These are phyloP conservation scores for Mallotus repandus DNA, from an alignment of 441 rosid species.

Conservation along the genomic window DNA sequence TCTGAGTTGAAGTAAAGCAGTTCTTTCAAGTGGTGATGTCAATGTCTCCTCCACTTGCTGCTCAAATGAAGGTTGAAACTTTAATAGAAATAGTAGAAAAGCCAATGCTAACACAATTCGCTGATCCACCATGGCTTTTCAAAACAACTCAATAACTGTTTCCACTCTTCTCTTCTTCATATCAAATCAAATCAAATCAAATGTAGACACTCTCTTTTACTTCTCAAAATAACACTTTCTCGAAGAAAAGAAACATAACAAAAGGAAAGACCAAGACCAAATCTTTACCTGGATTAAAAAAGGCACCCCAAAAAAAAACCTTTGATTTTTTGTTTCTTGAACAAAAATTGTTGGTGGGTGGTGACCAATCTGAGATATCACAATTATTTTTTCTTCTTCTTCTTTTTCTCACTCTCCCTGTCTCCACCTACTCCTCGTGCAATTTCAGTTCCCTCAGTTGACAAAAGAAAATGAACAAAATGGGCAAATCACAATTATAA, in stretches of 20 bases:
- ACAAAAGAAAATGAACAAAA: slow-evolving; percentile 3
- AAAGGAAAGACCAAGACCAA: slow-evolving; percentile 9
- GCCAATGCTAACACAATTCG: slow-evolving; percentile 39
- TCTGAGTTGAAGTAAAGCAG: slow-evolving; percentile 72
- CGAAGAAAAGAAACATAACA: slow-evolving; percentile 7
- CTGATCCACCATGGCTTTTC: slow-evolving; percentile 65
- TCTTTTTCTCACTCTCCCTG: not conserved
- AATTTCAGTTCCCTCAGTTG: slow-evolving; percentile 18
- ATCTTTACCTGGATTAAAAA: slow-evolving; percentile 36
- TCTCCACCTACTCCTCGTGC: slow-evolving; percentile 16
- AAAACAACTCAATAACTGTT: slow-evolving; percentile 25
- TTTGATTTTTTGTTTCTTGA: not conserved
- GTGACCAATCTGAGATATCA: slow-evolving; percentile 30
- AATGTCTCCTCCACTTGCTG: slow-evolving; percentile 40
- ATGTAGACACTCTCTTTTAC: slow-evolving; percentile 7
- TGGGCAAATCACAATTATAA: not conserved
- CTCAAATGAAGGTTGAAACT: slow-evolving; percentile 46
- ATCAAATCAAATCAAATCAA: slow-evolving; percentile 29
- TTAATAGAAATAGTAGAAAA: slow-evolving; percentile 38
- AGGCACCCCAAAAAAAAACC: too few relatives aligned
- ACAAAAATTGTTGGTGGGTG: slow-evolving; percentile 22
- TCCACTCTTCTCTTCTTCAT: slow-evolving; percentile 30
- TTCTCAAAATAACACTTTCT: not conserved
- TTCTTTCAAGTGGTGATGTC: slow-evolving; percentile 46
- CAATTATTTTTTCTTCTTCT: not conserved